Evolutionary conservation across 768 basidiomycete species (phyloP), one percentile per base, ranked within the genome.

Genomic region (Russula sp.): DNA sequence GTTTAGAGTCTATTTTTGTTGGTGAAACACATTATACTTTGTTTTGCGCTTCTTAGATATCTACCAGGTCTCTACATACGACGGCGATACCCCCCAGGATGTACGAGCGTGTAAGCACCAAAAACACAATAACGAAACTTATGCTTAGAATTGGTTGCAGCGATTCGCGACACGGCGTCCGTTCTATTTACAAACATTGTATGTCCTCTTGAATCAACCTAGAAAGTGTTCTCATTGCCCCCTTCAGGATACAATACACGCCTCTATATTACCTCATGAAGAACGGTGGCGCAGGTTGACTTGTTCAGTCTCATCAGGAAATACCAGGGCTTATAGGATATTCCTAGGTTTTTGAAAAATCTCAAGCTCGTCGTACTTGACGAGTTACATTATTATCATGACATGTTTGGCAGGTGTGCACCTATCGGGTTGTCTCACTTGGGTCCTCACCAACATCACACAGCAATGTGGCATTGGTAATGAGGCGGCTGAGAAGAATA

Each of bases 111-210:
- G 90, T 89, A 62, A 54, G 75, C 68, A 0, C 50, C 6, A 20
- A 32, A 18, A 14, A 46, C 30, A 34, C 52, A 38, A 40, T 24
- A 16, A 46, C n/a, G 18, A 38, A 9, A 28, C 13, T 66, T 48
- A 13, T 38, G 32, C 28, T 55, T 48, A 64, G 30, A 16, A 18
- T 34, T 28, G 52, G 42, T 32, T 49, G 40, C 56, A 89, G 88
- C 73, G 20, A 87, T 94, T 61, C 83, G 94, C 51, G 84, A 87
- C 57, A 83, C 76, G 2, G 86, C 87, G 0, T 90, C 89, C 0
- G 83, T 93, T 26, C 88, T 96, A 57, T 89, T 95, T 70, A 94
- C 93, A 5, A 96, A 96, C 71, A 93, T 94, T 69, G 90, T 89
- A 69, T n/a, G 68, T 64, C 28, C 24, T 32, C 38, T 64, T 26